Conservation (phyloP, 257 asterid genomes). For the Paraleonurus japonicus region DNA sequence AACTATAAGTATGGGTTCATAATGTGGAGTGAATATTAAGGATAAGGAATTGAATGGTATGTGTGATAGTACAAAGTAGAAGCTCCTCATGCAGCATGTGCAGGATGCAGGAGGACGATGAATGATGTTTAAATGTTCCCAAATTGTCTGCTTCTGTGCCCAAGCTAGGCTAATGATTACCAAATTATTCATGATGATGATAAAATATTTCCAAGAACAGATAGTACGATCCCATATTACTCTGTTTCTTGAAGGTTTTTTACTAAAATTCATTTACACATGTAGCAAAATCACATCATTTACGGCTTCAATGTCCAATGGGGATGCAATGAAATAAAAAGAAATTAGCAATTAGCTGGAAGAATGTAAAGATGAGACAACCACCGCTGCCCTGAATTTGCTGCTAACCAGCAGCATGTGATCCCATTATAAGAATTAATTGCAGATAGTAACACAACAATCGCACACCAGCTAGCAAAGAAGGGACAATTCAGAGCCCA, state of each 20-base stretch:
- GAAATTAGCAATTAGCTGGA: background rate
- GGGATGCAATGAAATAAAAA: no score
- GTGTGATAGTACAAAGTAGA: background rate
- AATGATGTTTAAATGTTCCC: slow-evolving; percentile 17
- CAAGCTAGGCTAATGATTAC: background rate
- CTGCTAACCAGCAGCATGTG: background rate
- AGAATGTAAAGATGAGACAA: background rate
- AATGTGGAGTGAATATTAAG: background rate
- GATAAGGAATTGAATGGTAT: background rate
- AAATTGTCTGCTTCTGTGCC: slow-evolving; percentile 23
- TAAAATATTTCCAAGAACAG: background rate
- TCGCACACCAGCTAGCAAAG: background rate
- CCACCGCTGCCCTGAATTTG: background rate
- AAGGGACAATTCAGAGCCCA: background rate
- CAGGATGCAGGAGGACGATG: slow-evolving; percentile 12
- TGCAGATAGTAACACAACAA: background rate
- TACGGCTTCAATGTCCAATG: background rate
- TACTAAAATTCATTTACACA: no score
- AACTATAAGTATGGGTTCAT: background rate
- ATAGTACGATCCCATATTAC: background rate
- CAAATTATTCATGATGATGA: background rate
- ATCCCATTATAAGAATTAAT: background rate
- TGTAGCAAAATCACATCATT: no score
- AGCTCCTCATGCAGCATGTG: slow-evolving; percentile 21
- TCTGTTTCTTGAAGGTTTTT: background rate